phyloP scores from a whole-genome alignment of 345 rosid species.

The Murraya paniculata region DNA sequence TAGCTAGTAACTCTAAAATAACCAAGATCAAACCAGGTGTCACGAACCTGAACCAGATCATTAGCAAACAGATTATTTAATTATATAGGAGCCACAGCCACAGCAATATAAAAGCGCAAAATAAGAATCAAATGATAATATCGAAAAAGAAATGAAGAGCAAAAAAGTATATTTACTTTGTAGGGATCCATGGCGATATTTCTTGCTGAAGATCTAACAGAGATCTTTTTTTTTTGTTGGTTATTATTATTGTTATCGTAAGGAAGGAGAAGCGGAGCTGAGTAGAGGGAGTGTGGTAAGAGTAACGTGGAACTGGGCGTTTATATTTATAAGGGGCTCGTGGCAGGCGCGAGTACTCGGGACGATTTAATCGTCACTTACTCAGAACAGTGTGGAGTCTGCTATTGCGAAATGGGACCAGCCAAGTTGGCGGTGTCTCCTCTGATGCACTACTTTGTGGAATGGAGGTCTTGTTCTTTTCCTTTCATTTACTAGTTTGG shows the following conservation, averaged over 20 bases:
- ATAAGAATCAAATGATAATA: background rate
- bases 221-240: background rate
- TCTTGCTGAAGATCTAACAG: background rate
- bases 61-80: no score
- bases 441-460: background rate
- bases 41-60: background rate
- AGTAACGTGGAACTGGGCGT: background rate
- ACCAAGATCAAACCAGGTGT: background rate
- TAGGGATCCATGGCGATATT: constrained; percentile 41
- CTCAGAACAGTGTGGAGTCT: background rate
- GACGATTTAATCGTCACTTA: constrained; percentile 2
- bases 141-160: no score
- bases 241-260: no score
- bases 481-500: background rate
- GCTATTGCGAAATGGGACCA: background rate
- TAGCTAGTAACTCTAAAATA: background rate
- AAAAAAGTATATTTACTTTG: constrained; percentile 14
- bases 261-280: background rate
- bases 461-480: background rate
- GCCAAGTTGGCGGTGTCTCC: background rate
- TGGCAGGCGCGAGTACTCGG: background rate
- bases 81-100: no score
- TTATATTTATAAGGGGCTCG: constrained; percentile 4
- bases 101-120: no score
- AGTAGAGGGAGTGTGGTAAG: background rate